Conservation (phyloP, 2,329 filamentous ascomycete genomes). For the Ilyonectria mors-panacis region DNA sequence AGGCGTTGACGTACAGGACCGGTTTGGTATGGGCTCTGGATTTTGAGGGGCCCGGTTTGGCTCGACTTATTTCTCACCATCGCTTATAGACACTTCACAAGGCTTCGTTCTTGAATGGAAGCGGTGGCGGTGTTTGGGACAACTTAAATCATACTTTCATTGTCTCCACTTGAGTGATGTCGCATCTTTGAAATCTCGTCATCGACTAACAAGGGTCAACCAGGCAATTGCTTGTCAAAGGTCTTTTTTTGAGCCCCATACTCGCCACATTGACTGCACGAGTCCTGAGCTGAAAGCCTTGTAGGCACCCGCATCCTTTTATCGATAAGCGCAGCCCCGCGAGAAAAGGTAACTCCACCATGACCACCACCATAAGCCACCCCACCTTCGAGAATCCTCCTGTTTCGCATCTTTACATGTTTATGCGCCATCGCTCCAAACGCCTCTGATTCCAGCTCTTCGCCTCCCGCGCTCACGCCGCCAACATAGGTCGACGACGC, state of each 20-base stretch:
- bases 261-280: slow-evolving; percentile 10
- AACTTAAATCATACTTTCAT: neutral
- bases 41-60: slow-evolving; percentile 34
- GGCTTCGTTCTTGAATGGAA: slow-evolving; percentile 10
- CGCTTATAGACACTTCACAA: slow-evolving; percentile 41
- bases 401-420: slow-evolving; percentile 24
- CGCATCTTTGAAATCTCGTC: neutral
- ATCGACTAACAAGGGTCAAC: neutral
- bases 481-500: slow-evolving; percentile 59
- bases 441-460: slow-evolving; percentile 2
- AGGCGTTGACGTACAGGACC: slow-evolving; percentile 50
- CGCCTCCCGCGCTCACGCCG: slow-evolving; percentile 33
- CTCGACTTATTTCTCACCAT: slow-evolving; percentile 40
- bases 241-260: neutral
- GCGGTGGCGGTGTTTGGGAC: neutral
- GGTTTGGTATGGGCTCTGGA: slow-evolving; percentile 30
- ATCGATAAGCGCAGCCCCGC: slow-evolving; percentile 42
- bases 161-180: neutral
- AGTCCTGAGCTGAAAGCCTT: neutral
- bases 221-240: neutral
- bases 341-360: slow-evolving; percentile 41
- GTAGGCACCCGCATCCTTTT: slow-evolving; percentile 33
- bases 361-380: slow-evolving; percentile 20
- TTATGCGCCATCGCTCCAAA: slow-evolving; percentile 31
- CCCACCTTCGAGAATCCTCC: slow-evolving; percentile 37